Evolutionary conservation across 257 asterid species (phyloP).

Genomic region (Agastache rugosa): DNA sequence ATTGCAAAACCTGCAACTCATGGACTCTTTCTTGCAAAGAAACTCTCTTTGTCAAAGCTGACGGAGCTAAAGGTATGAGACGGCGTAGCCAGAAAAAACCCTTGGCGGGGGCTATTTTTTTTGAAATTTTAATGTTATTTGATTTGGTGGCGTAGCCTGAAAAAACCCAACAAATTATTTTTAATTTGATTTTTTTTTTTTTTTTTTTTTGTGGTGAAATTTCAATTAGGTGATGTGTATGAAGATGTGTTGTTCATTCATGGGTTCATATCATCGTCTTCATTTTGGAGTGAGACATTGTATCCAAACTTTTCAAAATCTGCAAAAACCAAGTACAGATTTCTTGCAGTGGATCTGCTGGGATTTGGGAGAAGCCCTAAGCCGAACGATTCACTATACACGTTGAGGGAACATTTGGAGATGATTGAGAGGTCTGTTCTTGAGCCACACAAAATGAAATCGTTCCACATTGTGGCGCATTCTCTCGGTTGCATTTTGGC

Average conservation of each 20-base stretch:
- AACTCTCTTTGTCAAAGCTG: slow-evolving; percentile 67
- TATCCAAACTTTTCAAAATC: slow-evolving; percentile 78
- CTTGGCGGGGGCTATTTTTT: too few species aligned
- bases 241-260: slow-evolving; percentile 93
- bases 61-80: slow-evolving; percentile 57
- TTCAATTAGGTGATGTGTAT: slow-evolving; percentile 40
- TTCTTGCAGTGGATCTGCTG: slow-evolving; percentile 84
- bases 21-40: slow-evolving; percentile 68
- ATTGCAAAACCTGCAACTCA: slow-evolving; percentile 71
- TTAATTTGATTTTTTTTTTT: too few species aligned
- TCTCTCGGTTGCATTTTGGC: slow-evolving; percentile 95
- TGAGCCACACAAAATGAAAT: slow-evolving; percentile 68
- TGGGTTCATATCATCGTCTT: slow-evolving; percentile 90
- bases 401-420: slow-evolving; percentile 82
- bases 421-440: slow-evolving; percentile 87
- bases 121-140: too few species aligned
- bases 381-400: slow-evolving; percentile 81
- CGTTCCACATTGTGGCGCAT: slow-evolving; percentile 95
- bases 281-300: slow-evolving; percentile 91
- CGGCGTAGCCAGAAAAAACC: too few species aligned
- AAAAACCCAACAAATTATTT: too few species aligned
- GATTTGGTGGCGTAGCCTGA: too few species aligned
- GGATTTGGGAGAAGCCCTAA: slow-evolving; percentile 97
- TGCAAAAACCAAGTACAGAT: slow-evolving; percentile 72
- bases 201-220: too few species aligned